These are phyloP conservation scores for Parietaria judaica DNA, from an alignment of 306 rosid genomes.

Conservation along the genomic window DNA sequence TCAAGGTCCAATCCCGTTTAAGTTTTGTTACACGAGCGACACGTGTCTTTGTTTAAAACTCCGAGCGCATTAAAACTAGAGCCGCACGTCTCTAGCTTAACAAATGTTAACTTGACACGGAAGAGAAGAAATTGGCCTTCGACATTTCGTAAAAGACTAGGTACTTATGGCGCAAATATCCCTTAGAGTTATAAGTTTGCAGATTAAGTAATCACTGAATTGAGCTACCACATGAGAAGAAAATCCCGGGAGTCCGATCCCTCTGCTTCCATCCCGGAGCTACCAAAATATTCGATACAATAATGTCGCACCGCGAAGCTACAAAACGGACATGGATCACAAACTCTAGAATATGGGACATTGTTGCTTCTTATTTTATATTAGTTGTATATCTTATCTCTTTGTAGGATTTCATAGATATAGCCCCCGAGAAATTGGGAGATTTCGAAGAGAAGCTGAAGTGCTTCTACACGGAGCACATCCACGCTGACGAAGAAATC, in stretches of 20 bases:
- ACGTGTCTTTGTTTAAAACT: too few species aligned
- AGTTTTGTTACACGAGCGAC: too few species aligned
- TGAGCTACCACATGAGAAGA: background rate
- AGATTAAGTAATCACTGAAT: background rate
- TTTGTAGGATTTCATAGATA: conserved; percentile 68
- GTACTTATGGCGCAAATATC: too few species aligned
- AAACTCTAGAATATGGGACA: background rate
- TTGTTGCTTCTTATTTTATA: background rate
- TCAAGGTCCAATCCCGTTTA: too few species aligned
- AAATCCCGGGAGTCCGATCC: background rate
- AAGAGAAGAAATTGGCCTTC: too few species aligned
- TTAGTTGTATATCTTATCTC: background rate
- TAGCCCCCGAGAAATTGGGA: conserved; percentile 65
- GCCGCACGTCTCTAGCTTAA: too few species aligned
- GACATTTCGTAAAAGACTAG: too few species aligned
- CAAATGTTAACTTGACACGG: too few species aligned
- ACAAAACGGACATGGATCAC: background rate
- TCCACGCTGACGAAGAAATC: conserved; percentile 90
- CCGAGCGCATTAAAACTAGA: too few species aligned
- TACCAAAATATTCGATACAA: too few species aligned
- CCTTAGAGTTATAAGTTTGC: too few species aligned
- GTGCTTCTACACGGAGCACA: conserved; percentile 86
- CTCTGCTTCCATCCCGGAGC: background rate
- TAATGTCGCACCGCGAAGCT: too few species aligned
- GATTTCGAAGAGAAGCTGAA: conserved; percentile 77